Evolutionary conservation across 371 early-diverging fungal genomes (phyloP).

Genomic region (Parasitella parasitica): DNA sequence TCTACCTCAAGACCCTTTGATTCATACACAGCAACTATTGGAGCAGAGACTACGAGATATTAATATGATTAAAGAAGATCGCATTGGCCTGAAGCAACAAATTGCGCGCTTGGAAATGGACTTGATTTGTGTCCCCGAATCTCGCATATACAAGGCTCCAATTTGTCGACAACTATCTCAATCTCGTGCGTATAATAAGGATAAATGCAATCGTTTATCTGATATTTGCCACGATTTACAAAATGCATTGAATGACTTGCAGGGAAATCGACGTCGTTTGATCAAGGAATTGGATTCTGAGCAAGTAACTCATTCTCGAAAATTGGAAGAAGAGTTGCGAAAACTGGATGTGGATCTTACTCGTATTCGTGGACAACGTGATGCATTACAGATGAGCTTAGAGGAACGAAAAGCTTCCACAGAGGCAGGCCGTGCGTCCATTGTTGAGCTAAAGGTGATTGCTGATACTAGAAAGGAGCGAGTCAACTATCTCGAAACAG

Average conservation of each 20-base stretch:
- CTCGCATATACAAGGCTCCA: conserved; percentile 34
- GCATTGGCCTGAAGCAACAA: conserved; percentile 41
- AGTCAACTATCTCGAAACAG: conserved; percentile 17
- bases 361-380: conserved; percentile 74
- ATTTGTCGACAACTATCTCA: conserved; percentile 34
- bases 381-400: conserved; percentile 27
- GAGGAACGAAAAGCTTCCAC: conserved; percentile 25
- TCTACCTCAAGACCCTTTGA: conserved; percentile 18
- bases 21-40: conserved; percentile 25
- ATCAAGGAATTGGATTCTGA: conserved; percentile 30
- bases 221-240: conserved; percentile 26
- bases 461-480: conserved; percentile 38
- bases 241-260: conserved; percentile 17
- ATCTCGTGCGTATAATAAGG: conserved; percentile 32
- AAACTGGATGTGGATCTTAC: conserved; percentile 76
- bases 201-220: conserved; percentile 30
- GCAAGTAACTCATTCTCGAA: conserved; percentile 23
- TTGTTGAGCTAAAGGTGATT: conserved; percentile 19
- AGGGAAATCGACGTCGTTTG: conserved; percentile 19
- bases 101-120: conserved; percentile 40
- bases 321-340: conserved; percentile 68
- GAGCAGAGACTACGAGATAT: conserved; percentile 36
- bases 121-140: conserved; percentile 33
- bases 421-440: conserved; percentile 16
- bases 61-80: conserved; percentile 42